Evolutionary conservation across 2,329 filamentous ascomycete species (phyloP).

Genomic region (Fusarium phyllophilum): DNA sequence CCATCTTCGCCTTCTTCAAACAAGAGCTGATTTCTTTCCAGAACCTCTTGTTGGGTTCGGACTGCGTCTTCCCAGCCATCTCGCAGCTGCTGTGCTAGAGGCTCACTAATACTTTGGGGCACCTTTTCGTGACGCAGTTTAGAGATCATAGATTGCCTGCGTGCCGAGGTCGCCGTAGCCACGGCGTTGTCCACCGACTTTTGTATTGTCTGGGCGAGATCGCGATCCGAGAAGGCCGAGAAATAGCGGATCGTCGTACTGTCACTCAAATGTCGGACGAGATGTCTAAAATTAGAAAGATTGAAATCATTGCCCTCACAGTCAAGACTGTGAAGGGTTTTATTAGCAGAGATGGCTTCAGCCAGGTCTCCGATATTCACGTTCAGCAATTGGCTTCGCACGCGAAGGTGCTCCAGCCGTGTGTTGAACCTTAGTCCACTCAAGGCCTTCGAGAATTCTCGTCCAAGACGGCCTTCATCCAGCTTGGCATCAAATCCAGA

Average conservation of each 20-base stretch:
- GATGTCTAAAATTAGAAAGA: constrained; percentile 60
- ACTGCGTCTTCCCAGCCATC: constrained; percentile 53
- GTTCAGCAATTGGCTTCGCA: constrained; percentile 66
- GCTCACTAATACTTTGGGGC: constrained; percentile 43
- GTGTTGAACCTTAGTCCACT: constrained; percentile 58
- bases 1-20: constrained; percentile 45
- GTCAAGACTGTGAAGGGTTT: constrained; percentile 62
- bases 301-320: constrained; percentile 66
- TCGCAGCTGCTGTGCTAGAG: constrained; percentile 51
- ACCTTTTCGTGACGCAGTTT: constrained; percentile 49
- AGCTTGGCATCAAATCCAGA: constrained; percentile 67
- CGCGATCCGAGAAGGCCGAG: constrained; percentile 53
- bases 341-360: constrained; percentile 60
- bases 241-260: constrained; percentile 58
- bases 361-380: constrained; percentile 64
- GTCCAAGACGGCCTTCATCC: constrained; percentile 66
- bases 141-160: constrained; percentile 50
- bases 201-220: constrained; percentile 50
- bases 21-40: constrained; percentile 50
- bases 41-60: constrained; percentile 47
- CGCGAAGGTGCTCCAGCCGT: constrained; percentile 60
- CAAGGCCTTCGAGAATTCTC: constrained; percentile 62
- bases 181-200: constrained; percentile 48
- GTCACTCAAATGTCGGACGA: constrained; percentile 56
- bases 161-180: constrained; percentile 40